Conservation (phyloP, 768 basidiomycete species). For the Exidia glandulosa region DNA sequence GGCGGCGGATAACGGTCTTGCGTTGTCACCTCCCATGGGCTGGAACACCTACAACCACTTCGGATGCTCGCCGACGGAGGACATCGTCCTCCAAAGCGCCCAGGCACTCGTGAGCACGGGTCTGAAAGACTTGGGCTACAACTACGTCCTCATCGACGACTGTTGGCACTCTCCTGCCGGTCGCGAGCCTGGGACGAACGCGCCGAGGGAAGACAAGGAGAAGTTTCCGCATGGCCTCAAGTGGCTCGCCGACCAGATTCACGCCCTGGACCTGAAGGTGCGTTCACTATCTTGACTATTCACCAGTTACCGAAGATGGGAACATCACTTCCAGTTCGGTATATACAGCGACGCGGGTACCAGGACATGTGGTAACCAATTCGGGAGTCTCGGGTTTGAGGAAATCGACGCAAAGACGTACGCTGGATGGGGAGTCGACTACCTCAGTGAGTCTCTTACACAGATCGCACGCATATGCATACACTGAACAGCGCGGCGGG, state of each 20-base stretch:
- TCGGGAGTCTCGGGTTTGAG: constrained; percentile 29
- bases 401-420: constrained; percentile 30
- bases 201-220: constrained; percentile 6
- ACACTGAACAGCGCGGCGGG: not conserved
- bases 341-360: constrained; percentile 28
- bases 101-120: constrained; percentile 20
- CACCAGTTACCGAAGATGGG: not conserved
- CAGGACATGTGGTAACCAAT: constrained; percentile 26
- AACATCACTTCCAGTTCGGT: constrained; percentile 25
- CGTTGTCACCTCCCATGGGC: constrained; percentile 28
- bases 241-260: constrained; percentile 7
- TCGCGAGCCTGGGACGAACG: constrained; percentile 4
- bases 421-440: constrained; percentile 28
- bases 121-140: constrained; percentile 24
- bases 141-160: constrained; percentile 28
- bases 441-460: constrained; percentile 22
- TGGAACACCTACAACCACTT: constrained; percentile 31
- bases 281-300: not conserved
- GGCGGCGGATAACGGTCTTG: no score
- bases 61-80: constrained; percentile 26
- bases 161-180: constrained; percentile 18
- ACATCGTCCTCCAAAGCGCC: constrained; percentile 25
- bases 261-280: constrained; percentile 11
- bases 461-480: not conserved
- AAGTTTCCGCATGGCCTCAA: constrained; percentile 11